These are phyloP conservation scores for Lipomyces mesembrius DNA, from an alignment of 805 yeast species.

Conservation along the genomic window DNA sequence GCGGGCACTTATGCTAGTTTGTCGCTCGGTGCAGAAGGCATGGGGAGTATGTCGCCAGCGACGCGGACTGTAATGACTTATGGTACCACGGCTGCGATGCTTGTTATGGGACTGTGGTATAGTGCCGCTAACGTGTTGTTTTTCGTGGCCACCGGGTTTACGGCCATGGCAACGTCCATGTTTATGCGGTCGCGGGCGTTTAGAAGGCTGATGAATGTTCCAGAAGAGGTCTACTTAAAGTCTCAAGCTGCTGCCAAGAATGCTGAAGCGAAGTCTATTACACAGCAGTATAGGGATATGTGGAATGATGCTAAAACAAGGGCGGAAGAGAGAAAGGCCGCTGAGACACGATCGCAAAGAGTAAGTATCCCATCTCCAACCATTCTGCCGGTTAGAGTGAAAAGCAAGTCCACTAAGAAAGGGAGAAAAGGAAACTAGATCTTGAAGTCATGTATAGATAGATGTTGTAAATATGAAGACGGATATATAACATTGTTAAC, in stretches of 20 bases:
- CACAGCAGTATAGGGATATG: constrained; percentile 25
- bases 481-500: neutral
- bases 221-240: constrained; percentile 17
- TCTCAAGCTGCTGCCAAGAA: constrained; percentile 10
- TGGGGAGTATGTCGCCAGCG: constrained; percentile 61
- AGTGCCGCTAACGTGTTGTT: constrained; percentile 32
- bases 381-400: neutral
- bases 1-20: constrained; percentile 74
- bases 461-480: neutral
- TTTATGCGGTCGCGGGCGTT: constrained; percentile 21
- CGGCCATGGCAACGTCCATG: constrained; percentile 21
- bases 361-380: neutral
- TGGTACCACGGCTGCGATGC: constrained; percentile 26
- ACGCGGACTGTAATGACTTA: constrained; percentile 63
- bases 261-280: constrained; percentile 12
- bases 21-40: constrained; percentile 83
- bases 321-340: constrained; percentile 19
- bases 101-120: constrained; percentile 31
- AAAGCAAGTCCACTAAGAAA: neutral
- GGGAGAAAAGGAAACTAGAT: neutral
- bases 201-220: constrained; percentile 21
- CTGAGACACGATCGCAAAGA: neutral
- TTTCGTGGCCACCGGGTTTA: constrained; percentile 30
- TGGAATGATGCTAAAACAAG: constrained; percentile 23
- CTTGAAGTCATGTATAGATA: neutral